Percentiles rank a stretch among this genome's conserved stretches.
Evolutionary conservation across 495 filamentous ascomycete genomes (phyloP).

Genomic region (Tetracladium setigerum): DNA sequence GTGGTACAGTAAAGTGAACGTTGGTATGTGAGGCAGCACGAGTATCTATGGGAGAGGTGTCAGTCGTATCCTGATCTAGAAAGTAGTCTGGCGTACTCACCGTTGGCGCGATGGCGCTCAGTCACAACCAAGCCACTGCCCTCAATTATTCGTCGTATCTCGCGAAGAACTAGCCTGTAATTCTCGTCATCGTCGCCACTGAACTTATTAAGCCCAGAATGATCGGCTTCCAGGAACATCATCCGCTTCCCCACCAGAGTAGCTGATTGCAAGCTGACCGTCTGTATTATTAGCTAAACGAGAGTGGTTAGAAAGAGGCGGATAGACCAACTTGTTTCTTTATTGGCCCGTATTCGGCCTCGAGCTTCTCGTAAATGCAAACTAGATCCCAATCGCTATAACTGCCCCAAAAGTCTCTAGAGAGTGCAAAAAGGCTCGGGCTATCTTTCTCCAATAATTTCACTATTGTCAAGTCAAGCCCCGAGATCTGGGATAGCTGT

Average conservation of each 20-base stretch:
- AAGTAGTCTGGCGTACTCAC: too few relatives aligned
- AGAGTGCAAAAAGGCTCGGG: neutral
- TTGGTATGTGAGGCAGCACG: conserved; percentile 3
- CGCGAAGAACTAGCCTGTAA: conserved; percentile 1
- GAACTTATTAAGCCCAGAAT: conserved; percentile 15
- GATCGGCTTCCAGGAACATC: conserved; percentile 6
- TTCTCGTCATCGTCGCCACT: conserved; percentile 8
- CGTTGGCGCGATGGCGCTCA: conserved; percentile 1
- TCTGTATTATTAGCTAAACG: neutral
- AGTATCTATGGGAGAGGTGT: too few relatives aligned
- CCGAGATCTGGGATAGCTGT: neutral
- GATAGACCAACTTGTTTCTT: neutral
- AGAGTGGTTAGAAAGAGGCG: neutral
- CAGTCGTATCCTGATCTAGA: too few relatives aligned
- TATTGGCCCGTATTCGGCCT: neutral
- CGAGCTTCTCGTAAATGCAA: conserved; percentile 6
- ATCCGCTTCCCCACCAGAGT: conserved; percentile 6
- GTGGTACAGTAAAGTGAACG: conserved; percentile 14
- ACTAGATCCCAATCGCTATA: conserved; percentile 8
- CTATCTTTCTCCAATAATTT: neutral
- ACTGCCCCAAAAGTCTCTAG: neutral
- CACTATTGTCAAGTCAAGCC: conserved; percentile 3
- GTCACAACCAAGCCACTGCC: conserved; percentile 1
- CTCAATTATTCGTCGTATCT: conserved; percentile 9
- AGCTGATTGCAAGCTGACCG: conserved; percentile 6